A percentile compares a stretch with the other conserved stretches of the same genome.
These are phyloP conservation scores for Pythium folliculosum DNA, from an alignment of 352 stramenopile species.

Conservation along the genomic window DNA sequence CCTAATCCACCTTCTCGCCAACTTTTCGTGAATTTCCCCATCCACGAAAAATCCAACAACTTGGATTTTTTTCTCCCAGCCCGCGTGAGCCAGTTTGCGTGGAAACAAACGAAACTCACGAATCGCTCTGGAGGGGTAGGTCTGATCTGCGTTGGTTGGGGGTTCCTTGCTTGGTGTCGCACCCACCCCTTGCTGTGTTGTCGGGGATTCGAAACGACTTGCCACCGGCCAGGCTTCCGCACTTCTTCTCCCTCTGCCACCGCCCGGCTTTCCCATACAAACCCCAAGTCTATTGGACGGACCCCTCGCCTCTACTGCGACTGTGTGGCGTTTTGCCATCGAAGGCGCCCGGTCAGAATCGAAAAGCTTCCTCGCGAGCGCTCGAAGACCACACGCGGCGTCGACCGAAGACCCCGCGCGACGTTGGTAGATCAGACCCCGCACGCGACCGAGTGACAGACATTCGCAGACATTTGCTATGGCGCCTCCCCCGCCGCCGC, in stretches of 20 bases:
- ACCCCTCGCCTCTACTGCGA: not conserved
- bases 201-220: constrained; percentile 17
- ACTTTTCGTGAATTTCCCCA: not conserved
- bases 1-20: not conserved
- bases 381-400: constrained; percentile 9
- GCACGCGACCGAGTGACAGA: not conserved
- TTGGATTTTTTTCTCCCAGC: not conserved
- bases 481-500: constrained; percentile 13
- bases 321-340: not conserved
- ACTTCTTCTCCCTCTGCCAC: constrained; percentile 12
- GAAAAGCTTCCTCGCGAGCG: constrained; percentile 9
- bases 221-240: not conserved
- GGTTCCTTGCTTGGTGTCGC: not conserved
- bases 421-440: constrained; percentile 6
- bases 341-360: constrained; percentile 2
- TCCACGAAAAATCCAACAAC: not conserved
- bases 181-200: not conserved
- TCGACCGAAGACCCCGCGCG: constrained; percentile 13
- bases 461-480: not conserved
- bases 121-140: constrained; percentile 1
- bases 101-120: not conserved
- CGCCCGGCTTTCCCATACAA: constrained; percentile 9
- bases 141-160: not conserved
- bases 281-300: not conserved
- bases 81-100: not conserved